These are phyloP conservation scores for Coemansia sp. DNA, from an alignment of 192 early-diverging fungal species.

Conservation along the genomic window DNA sequence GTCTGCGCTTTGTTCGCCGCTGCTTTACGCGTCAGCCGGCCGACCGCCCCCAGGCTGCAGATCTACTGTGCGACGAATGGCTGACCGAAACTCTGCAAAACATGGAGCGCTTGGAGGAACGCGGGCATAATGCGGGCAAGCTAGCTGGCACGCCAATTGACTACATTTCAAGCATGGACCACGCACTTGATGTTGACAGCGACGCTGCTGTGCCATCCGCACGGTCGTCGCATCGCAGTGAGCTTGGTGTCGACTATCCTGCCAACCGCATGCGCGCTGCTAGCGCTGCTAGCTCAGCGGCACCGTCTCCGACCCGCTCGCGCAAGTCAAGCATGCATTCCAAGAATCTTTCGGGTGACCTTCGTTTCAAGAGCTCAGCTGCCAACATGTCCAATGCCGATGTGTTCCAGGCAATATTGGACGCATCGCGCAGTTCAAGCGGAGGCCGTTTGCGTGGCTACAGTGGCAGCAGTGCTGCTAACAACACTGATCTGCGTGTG, in stretches of 20 bases:
- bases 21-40: conserved; percentile 75
- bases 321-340: conserved; percentile 38
- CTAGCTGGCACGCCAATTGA: conserved; percentile 15
- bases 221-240: conserved; percentile 10
- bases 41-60: conserved; percentile 70
- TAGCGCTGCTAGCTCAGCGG: conserved; percentile 23
- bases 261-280: conserved; percentile 15
- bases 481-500: neutral
- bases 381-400: conserved; percentile 23
- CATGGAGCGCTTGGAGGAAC: conserved; percentile 24
- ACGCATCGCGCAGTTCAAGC: conserved; percentile 3
- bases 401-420: conserved; percentile 33
- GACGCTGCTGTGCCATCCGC: neutral
- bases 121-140: conserved; percentile 13
- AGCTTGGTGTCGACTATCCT: neutral
- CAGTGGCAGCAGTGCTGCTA: conserved; percentile 9
- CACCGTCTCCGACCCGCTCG: conserved; percentile 26
- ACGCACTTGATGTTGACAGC: conserved; percentile 1
- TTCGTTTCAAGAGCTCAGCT: conserved; percentile 25
- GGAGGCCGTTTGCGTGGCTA: conserved; percentile 7
- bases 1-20: conserved; percentile 72
- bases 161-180: conserved; percentile 11
- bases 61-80: conserved; percentile 76
- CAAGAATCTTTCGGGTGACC: conserved; percentile 34
- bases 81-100: conserved; percentile 46